Conservation (phyloP, 345 rosid genomes). For the Melastoma malabathricum region DNA sequence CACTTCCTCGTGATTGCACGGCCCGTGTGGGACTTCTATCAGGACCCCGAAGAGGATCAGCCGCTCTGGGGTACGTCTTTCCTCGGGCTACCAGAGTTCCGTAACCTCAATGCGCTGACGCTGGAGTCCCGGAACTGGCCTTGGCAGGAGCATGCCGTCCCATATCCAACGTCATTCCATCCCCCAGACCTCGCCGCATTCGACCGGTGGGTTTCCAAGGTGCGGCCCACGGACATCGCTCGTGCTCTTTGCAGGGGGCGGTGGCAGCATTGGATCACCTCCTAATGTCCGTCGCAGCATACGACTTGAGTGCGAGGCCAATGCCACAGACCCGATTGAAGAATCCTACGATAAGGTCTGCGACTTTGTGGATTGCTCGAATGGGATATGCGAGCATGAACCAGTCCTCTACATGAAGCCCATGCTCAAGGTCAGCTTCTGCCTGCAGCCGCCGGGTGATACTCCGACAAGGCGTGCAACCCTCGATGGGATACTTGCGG, state of each 20-base stretch:
- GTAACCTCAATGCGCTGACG: slow-evolving; percentile 59
- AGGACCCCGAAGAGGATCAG: slow-evolving; percentile 49
- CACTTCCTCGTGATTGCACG: slow-evolving; percentile 86
- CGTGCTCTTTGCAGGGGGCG: slow-evolving; percentile 70
- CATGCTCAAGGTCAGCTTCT: slow-evolving; percentile 59
- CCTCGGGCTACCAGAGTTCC: slow-evolving; percentile 63
- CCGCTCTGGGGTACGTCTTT: slow-evolving; percentile 93
- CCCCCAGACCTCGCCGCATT: slow-evolving; percentile 49
- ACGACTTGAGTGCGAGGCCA: slow-evolving; percentile 49
- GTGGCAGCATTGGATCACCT: slow-evolving; percentile 47
- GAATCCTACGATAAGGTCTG: slow-evolving; percentile 28
- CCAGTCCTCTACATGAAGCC: slow-evolving; percentile 74
- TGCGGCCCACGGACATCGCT: slow-evolving; percentile 35
- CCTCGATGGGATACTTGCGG: slow-evolving; percentile 70
- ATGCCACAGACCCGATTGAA: background rate
- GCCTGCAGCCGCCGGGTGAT: slow-evolving; percentile 88
- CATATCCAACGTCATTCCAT: slow-evolving; percentile 86
- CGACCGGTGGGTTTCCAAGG: slow-evolving; percentile 61
- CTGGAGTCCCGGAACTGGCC: slow-evolving; percentile 63
- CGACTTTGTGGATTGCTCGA: slow-evolving; percentile 75
- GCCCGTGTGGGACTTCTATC: slow-evolving; percentile 96
- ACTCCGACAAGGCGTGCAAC: slow-evolving; percentile 79
- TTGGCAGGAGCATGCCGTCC: slow-evolving; percentile 91
- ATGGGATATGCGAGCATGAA: slow-evolving; percentile 82
- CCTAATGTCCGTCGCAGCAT: slow-evolving; percentile 80